Evolutionary conservation across 345 rosid genomes (phyloP), one percentile per base, ranked within the genome.

Genomic region (Syzygium grande): DNA sequence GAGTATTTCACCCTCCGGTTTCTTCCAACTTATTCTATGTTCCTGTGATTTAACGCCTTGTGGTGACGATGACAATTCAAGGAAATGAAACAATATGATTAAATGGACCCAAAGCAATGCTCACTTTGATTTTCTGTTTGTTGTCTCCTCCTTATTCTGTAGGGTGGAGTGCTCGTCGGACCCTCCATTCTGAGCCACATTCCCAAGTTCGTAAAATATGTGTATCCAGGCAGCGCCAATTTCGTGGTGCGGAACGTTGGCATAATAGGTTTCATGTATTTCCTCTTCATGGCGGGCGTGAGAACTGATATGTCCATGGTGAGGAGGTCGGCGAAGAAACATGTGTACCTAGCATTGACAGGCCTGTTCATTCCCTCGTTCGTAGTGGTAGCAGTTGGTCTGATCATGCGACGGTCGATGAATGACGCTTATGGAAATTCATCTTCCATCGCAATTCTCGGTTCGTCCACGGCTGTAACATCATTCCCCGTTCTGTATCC

Each of bases 111-210:
- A 73, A 73, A 17, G 25, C 80, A 16, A 73, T 21, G 25, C 49
- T 73, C 83, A 73, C 51, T 21, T 38, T 58, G 34, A 34, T 46
- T 41, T 11, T 16, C n/a, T 41, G 12, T 12, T 2, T 58, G 9
- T 22, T 5, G 49, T 22, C 27, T 25, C 43, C 38, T 88, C 30
- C 86, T 52, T 51, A 19, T n/a, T 21, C 89, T 91, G 17, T 85
- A 96, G 99, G 98, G 98, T 54, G 99, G 98, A 6, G 89, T 96
- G 84, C 84, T 95, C 78, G 58, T 97, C 25, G 99, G 99, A 90
- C 98, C 99, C 2, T 96, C 99, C 1, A 38, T 95, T 86, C 86
- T 97, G 4, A 95, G 98, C 19, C 89, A 89, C 43, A 94, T 83
- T 92, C 41, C 85, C 84, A 87, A 53, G 11, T 94, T 95, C 80